Evolutionary conservation across 768 basidiomycete genomes (phyloP).

Genomic region (Lactarius tabidus): DNA sequence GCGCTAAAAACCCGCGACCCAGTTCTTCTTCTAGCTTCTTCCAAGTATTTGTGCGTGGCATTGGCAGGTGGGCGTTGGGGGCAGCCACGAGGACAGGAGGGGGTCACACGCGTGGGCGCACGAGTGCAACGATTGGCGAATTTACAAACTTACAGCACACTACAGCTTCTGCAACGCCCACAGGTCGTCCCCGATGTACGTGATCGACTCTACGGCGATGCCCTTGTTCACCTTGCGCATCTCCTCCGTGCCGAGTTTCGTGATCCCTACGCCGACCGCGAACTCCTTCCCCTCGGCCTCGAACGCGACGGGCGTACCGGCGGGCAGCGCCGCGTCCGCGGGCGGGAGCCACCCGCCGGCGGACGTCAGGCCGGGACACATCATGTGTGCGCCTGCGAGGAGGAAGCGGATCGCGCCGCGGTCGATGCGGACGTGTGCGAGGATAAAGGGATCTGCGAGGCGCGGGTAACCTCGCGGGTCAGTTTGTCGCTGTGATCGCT

Average conservation of each 20-base stretch:
- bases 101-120: not conserved
- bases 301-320: conserved; percentile 80
- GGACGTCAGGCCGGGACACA: conserved; percentile 96
- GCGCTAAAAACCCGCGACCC: not conserved
- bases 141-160: not conserved
- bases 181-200: conserved; percentile 84
- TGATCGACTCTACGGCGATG: conserved; percentile 82
- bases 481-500: not conserved
- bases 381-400: conserved; percentile 90
- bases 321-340: conserved; percentile 57
- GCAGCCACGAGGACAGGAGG: not conserved
- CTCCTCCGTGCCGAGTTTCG: conserved; percentile 80
- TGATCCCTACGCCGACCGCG: conserved; percentile 81
- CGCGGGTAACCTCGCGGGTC: not conserved
- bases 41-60: too few species aligned
- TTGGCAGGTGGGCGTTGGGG: not conserved
- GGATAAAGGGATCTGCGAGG: conserved; percentile 76
- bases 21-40: not conserved
- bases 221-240: conserved; percentile 89
- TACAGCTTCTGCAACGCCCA: conserved; percentile 69
- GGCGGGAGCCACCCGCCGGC: conserved; percentile 85
- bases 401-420: conserved; percentile 98
- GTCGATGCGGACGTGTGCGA: conserved; percentile 87
- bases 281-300: conserved; percentile 96
- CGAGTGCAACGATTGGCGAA: not conserved